These are phyloP conservation scores for Manihot esculenta DNA, from an alignment of 441 rosid genomes.

Conservation along the genomic window DNA sequence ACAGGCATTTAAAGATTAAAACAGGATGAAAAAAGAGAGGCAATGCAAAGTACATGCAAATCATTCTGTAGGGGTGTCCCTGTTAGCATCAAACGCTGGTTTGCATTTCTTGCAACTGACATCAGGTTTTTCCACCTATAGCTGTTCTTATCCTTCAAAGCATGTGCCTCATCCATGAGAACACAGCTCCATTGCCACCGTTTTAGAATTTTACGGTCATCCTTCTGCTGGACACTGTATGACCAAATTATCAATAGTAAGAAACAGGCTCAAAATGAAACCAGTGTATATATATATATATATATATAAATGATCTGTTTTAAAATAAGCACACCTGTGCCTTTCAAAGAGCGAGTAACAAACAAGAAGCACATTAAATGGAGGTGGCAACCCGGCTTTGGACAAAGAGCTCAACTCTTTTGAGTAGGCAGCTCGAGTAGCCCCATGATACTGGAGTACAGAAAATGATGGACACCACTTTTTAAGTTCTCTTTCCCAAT, in stretches of 20 bases:
- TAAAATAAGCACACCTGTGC: conserved; percentile 62
- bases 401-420: conserved; percentile 73
- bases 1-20: neutral
- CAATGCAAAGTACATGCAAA: conserved; percentile 59
- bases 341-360: conserved; percentile 96
- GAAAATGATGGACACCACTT: conserved; percentile 98
- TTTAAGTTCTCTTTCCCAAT: conserved; percentile 97
- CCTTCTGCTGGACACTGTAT: conserved; percentile 88
- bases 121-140: conserved; percentile 96
- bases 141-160: conserved; percentile 90
- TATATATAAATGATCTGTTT: conserved; percentile 21
- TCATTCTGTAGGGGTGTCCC: conserved; percentile 98
- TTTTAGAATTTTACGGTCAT: conserved; percentile 85
- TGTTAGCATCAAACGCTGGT: conserved; percentile 94
- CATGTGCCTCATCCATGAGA: conserved; percentile 99
- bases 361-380: conserved; percentile 90
- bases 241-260: conserved; percentile 34
- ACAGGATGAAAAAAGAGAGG: neutral
- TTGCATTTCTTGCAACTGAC: conserved; percentile 91
- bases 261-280: conserved; percentile 15
- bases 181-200: conserved; percentile 96
- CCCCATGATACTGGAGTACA: conserved; percentile 85
- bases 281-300: conserved; percentile 15
- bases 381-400: conserved; percentile 80
- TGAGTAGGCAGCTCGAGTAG: conserved; percentile 73